Base-by-base conservation (phyloP, 768 basidiomycete species). In the Mycena vitilis region DNA sequence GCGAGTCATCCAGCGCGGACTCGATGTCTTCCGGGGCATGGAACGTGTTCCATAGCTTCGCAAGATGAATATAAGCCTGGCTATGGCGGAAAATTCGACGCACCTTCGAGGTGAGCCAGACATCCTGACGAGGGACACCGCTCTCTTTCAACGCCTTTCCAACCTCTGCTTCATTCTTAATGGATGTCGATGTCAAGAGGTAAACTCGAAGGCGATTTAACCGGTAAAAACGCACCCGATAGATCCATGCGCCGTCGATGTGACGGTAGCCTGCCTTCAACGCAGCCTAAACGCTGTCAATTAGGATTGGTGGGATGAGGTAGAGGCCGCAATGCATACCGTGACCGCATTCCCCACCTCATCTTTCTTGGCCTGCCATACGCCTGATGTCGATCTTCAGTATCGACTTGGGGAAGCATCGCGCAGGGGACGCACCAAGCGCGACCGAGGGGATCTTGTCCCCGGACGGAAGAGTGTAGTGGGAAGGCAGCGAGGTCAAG, bases 21-120 rank as follows among this genome's bases (percentile, higher is more conserved):
- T 93, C 92, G 30, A 94, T 85, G 72, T 92, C 89, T 65, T 90
- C 87, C 0, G 93, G 93, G 4, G 84, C 82, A 73, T 95, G 93
- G 79, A 91, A 93, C 2, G 78, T 84, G 76, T 94, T 92, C 89
- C 89, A 92, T n/a, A 95, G 85, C 86, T 90, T 68, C n/a, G 12
- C 9, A 20, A 16, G 20, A 44, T 36, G 15, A 16, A 18, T 18
- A 25, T 7, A 36, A 34, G 23, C 22, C 1, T 42, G 15, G 44
- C 8, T 22, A 23, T 36, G 12, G 23, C 65, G 22, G 36, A 8
- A 22, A 42, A 58, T 1, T 47, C 18, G 18, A 53, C 65, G 36
- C 63, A 75, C 81, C 84, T 87, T 92, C 78, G 79, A 91, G 78
- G 91, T 93, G 25, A 92, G 74, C 88, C 89, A 93, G 54, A 92